Base-by-base conservation (phyloP, 2,329 filamentous ascomycete species). In the Zalaria obscura region DNA sequence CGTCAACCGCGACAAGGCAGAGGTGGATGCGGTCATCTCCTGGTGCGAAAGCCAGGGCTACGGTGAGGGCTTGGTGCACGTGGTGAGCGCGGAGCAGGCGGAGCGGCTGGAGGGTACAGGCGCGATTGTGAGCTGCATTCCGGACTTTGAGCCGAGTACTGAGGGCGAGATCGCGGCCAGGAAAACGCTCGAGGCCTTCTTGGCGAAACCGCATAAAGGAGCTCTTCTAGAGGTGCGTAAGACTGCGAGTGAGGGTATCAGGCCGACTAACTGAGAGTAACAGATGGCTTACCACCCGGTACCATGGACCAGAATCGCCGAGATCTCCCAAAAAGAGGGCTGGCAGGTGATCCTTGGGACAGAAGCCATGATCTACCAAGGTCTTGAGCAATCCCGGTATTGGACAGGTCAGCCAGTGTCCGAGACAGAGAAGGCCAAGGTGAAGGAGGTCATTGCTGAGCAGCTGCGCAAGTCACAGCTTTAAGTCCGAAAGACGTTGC, bases 311-410 rank as follows among this genome's bases (percentile, higher is more conserved):
- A 68, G 72, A 49, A 72, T 86, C 38, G 76, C 74, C 1, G 70
- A 68, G 35, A 52, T 86, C 35, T 75, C 78, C 0, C 68, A 75
- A 51, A 59, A 63, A 3, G 66, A 68, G 6, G 78, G 78, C 0
- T 87, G 83, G 83, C 72, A 78, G 59, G 76, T 87, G 1, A 80
- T 87, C 25, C 58, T 84, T 4, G 83, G 83, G 0, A 85, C 81
- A 0, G 83, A 87, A 63, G 79, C 82, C 0, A 64, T 87, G 67
- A 80, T 87, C 48, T 85, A 78, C 63, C 82, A 87, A 58, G 83
- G 82, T 0, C 58, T 87, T 11, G 82, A 83, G 59, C 82, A 64
- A 48, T 62, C 65, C 44, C 56, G 55, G 32, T 62, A 60, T 43
- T 86, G 82, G 81, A 83, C 79, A 0, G 80, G 79, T 0, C 69